A percentile compares a stretch with the other conserved stretches of the same genome.
These are phyloP conservation scores for Trypanosoma melophagium DNA, from an alignment of 208 protist species.

Conservation along the genomic window DNA sequence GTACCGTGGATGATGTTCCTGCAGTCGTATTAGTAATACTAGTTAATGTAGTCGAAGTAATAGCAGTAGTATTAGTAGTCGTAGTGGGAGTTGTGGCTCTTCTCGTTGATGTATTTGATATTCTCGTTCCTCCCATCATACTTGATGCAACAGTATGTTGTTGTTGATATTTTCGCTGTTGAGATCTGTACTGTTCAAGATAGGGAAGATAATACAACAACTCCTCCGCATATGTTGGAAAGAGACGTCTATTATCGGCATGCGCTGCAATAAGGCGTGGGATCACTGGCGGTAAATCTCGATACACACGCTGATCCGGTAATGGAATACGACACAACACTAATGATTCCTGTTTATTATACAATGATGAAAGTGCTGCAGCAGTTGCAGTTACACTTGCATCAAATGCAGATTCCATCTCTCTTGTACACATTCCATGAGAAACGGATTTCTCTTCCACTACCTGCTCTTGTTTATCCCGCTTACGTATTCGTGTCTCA, in stretches of 20 bases:
- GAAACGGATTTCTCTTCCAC: too few relatives aligned
- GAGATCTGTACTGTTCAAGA: conserved; percentile 6
- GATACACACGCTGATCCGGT: conserved; percentile 72
- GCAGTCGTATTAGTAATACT: too few relatives aligned
- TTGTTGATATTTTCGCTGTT: not conserved
- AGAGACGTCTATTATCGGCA: conserved; percentile 48
- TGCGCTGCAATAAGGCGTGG: conserved; percentile 59
- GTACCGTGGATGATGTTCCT: too few relatives aligned
- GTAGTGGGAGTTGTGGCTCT: too few relatives aligned
- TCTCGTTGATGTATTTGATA: too few relatives aligned
- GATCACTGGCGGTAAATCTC: conserved; percentile 53
- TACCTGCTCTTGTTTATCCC: too few relatives aligned
- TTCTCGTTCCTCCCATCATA: not conserved
- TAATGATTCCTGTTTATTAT: not conserved
- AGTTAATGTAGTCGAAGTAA: too few relatives aligned
- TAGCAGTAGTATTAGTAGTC: too few relatives aligned
- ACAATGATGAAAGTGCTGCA: too few relatives aligned
- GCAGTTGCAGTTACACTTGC: too few relatives aligned
- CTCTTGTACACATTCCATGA: too few relatives aligned
- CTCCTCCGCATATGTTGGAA: conserved; percentile 68
- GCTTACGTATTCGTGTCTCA: conserved; percentile 9
- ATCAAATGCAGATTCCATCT: too few relatives aligned
- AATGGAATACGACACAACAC: conserved; percentile 48
- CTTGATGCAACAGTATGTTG: not conserved
- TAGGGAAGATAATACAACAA: conserved; percentile 24